Base-by-base conservation (phyloP, 2,329 filamentous ascomycete species). In the Sarocladium strictum region DNA sequence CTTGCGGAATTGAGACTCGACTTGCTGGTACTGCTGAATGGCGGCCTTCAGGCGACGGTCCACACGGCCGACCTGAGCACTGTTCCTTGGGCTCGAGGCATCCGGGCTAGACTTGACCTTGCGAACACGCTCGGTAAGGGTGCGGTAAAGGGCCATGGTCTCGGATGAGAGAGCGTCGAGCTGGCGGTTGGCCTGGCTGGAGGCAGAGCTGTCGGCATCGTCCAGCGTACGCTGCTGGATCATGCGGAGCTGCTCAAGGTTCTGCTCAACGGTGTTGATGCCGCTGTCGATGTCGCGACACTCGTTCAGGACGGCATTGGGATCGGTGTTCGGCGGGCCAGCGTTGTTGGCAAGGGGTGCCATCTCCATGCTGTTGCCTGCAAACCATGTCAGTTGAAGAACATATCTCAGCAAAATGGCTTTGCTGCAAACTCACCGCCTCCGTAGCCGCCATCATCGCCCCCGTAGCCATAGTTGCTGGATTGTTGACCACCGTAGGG, bases 131-230 rank as follows among this genome's bases (percentile, higher is more conserved):
- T 87, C 84, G 55, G 87, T 89, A 55, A 97, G 81, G 57, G 80
- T 82, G 58, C 89, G 86, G 77, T 96, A 96, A 54, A 85, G 78
- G 53, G 81, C 82, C 85, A 96, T 95, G 61, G 92, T 93, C 60
- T 93, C 86, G 43, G 85, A 79, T 60, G 85, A 87, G 56, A 92
- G 78, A 55, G 76, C 74, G 59, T 95, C 89, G 60, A 97, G 82
- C 63, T 88, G 80, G 58, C 81, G 81, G 62, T 84, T 82, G 43
- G 81, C 80, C 57, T 81, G 77, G 63, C 85, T 87, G 54, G 84
- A 81, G 51, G 80, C 75, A 40, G 83, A 83, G 62, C 84, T 85
- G 66, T 92, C 88, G 57, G 87, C 84, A 63, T 90, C 88, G 64
- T 85, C 82, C 59, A 96, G 82, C 32, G 85, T 82, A 58, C 84